Evolutionary conservation across 176 grass and related monocot species (phyloP).

Genomic region (Musa acuminata): DNA sequence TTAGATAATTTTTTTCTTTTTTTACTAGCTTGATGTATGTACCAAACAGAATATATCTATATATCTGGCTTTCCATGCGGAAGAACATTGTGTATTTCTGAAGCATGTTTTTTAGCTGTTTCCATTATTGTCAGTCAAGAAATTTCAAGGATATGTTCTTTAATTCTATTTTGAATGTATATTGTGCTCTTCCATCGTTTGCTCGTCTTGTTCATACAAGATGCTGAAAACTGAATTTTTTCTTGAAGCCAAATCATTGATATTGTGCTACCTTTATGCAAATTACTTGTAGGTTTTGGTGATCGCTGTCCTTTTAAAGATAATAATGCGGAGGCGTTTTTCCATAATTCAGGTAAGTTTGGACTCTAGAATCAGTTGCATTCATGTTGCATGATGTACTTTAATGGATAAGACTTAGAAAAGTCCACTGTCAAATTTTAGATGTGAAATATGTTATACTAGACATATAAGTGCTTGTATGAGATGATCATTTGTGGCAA

Average conservation of each 20-base stretch:
- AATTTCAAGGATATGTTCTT: too few relatives aligned
- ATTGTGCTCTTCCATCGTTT: too few relatives aligned
- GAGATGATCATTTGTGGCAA: not conserved
- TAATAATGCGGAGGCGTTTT: constrained; percentile 20
- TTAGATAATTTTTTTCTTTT: too few relatives aligned
- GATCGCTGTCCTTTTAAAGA: constrained; percentile 19
- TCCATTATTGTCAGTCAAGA: too few relatives aligned
- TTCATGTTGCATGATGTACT: not conserved
- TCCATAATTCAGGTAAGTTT: constrained; percentile 22
- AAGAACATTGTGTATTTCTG: not conserved
- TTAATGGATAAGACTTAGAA: not conserved
- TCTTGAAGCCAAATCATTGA: not conserved
- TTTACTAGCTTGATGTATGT: too few relatives aligned
- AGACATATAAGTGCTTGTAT: not conserved
- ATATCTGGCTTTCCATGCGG: not conserved
- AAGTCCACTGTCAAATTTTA: not conserved
- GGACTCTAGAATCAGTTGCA: not conserved
- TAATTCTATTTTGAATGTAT: too few relatives aligned
- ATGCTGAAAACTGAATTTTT: not conserved
- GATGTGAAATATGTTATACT: not conserved
- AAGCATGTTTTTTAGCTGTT: not conserved
- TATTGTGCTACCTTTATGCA: not conserved
- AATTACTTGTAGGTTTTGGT: constrained; percentile 14
- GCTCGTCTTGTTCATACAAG: not conserved
- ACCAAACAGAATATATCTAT: too few relatives aligned